Base-by-base conservation (phyloP, 2,329 filamentous ascomycete genomes). In the Verticillium nonalfalfae region DNA sequence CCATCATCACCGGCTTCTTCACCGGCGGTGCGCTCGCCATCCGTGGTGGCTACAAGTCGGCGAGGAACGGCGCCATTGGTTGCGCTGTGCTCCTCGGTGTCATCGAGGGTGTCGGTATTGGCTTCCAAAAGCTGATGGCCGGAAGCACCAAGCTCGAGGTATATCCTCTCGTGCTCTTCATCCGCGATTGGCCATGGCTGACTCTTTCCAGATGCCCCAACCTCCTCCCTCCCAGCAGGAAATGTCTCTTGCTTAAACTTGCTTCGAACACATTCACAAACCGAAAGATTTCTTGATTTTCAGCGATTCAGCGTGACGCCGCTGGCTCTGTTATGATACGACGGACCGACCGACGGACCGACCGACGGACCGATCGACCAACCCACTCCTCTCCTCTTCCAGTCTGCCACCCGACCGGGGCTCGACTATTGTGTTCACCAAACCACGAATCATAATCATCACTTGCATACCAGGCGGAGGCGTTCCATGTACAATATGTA, bases 81-180 rank as follows among this genome's bases (percentile, higher is more conserved):
- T 98, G 95, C 75, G 95, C 92, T 33, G 90, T 97, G 66, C 85
- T 99, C 71, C 82, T 99, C 56, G 95, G 91, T 58, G 94, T 99
- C 67, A 98, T 99, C 66, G 94, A 99, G 78, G 94, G 95, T 70
- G 95, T 98, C 60, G 94, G 94, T 69, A 98, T 99, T 72, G 93
- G 91, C 9, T 94, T 97, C 80, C 90, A 93, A 76, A 89, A 93
- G 76, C 93, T 97, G 89, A 90, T 97, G 85, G 91, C 93, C 39
- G 90, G 93, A 66, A 90, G 89, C 75, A 96, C 92, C 66, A 89
- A 89, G 79, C 80, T 96, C 69, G 92, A 97, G 79, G 87, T 89
- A 70, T 68, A 79, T 74, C 14, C 26, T 31, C n/a, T 26, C 13
- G n/a, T 39, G 33, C 2, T 55, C 21, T 55, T 9, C 18, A 14